Percentiles rank a stretch among this genome's conserved stretches.
phyloP scores from a whole-genome alignment of 2,329 filamentous ascomycete genomes.

The Fusarium nematophilum region DNA sequence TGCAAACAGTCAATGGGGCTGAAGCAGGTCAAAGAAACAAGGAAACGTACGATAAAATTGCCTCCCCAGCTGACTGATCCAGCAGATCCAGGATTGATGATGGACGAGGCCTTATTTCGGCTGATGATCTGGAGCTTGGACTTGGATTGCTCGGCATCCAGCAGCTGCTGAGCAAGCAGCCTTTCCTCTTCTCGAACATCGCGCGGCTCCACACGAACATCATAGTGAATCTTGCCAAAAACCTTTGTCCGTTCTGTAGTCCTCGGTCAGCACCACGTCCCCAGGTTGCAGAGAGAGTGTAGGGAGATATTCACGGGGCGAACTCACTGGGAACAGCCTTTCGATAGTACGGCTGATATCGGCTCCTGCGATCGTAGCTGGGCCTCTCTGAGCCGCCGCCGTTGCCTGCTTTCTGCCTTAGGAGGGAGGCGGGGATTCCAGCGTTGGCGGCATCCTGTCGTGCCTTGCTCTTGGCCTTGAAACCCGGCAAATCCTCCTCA shows the following conservation, averaged over 20 bases:
- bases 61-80: conserved; percentile 53
- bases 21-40: background rate
- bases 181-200: conserved; percentile 76
- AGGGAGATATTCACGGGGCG: background rate
- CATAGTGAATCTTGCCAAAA: conserved; percentile 77
- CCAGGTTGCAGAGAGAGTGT: background rate
- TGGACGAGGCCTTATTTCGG: conserved; percentile 60
- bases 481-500: conserved; percentile 84
- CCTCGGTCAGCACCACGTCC: conserved; percentile 33
- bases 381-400: conserved; percentile 54
- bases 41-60: conserved; percentile 68
- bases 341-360: conserved; percentile 70
- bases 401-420: conserved; percentile 53
- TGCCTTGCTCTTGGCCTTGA: conserved; percentile 60
- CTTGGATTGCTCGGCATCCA: conserved; percentile 62
- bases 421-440: conserved; percentile 68
- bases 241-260: conserved; percentile 81
- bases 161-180: conserved; percentile 69
- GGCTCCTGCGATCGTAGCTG: conserved; percentile 57
- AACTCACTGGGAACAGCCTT: conserved; percentile 80
- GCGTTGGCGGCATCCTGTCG: conserved; percentile 67
- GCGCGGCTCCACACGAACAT: conserved; percentile 79
- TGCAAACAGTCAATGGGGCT: conserved; percentile 33
- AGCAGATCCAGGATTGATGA: conserved; percentile 66
- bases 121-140: conserved; percentile 63